Evolutionary conservation across 2,329 filamentous ascomycete species (phyloP), one percentile per base, ranked within the genome.

Genomic region (Trichophyton verrucosum): DNA sequence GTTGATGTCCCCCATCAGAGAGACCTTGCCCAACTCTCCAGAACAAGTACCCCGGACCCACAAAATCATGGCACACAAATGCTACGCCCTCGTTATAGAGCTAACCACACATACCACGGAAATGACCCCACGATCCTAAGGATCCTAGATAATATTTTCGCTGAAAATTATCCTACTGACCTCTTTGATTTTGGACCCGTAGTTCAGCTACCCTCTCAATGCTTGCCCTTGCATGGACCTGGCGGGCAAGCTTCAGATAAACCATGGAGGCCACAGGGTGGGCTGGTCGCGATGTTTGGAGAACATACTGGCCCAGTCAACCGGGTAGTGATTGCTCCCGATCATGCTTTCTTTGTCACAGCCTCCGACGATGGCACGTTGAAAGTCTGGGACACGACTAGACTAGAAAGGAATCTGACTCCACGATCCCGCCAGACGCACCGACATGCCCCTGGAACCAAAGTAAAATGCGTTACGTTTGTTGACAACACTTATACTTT

Each of bases 401-500:
- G 94, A 24, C 80, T 99, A 5, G 94, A 99, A 74, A 87, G 91
- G 51, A 97, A 96, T 70, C 84, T 97, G 57, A 87, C 89, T 0
- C 88, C 95, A 68, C 84, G 91, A 49, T 91, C 94, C 30, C 82
- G 92, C 22, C 89, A 95, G 69, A 95, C 89, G 0, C 87, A 96
- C 74, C 86, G 81, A 61, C 89, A 96, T 67, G 82, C 81, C 0
- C 75, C 82, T 0, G 87, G 86, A 1, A 82, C 86, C 0, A 87
- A 84, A 62, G 87, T 97, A 1, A 85, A 89, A 33, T 86, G 89
- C 13, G 74, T 99, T 22, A 91, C 89, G 66, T 97, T 99, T 70
- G 84, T 99, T 44, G 91, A 97, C 69, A 88, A 91, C 66, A 96
- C 91, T 0, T 91, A 97, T 72, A 91, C 89, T 22, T 97, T 99